Conservation (phyloP, 208 protist species). For the Trypanosoma congolense region DNA sequence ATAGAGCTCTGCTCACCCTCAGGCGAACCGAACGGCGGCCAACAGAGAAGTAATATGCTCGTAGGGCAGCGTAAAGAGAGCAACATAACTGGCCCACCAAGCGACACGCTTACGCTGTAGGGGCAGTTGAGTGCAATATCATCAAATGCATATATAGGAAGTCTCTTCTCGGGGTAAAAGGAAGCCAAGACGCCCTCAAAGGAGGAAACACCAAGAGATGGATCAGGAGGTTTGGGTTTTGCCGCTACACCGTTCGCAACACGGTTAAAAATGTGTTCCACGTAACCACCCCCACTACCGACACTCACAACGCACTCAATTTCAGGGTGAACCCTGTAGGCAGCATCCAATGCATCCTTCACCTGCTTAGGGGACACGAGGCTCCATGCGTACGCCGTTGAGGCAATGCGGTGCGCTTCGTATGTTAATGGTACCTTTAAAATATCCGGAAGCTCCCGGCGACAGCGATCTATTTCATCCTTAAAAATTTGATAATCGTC, state of each 20-base stretch:
- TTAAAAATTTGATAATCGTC: constrained; percentile 90
- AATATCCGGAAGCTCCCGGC: constrained; percentile 52
- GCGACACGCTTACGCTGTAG: constrained; percentile 79
- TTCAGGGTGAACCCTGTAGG: constrained; percentile 41
- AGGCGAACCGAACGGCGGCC: constrained; percentile 85
- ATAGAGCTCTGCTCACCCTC: constrained; percentile 87
- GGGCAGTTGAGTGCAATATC: constrained; percentile 57
- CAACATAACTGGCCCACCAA: constrained; percentile 67
- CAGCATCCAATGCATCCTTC: constrained; percentile 63
- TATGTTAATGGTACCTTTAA: constrained; percentile 80
- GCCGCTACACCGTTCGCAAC: constrained; percentile 61
- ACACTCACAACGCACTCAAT: constrained; percentile 65
- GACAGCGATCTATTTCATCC: constrained; percentile 64
- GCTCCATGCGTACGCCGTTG: constrained; percentile 79
- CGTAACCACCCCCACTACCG: constrained; percentile 78
- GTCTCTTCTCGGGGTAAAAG: constrained; percentile 33
- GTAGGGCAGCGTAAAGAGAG: constrained; percentile 71
- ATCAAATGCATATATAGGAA: constrained; percentile 83
- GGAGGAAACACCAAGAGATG: constrained; percentile 21
- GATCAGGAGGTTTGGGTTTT: constrained; percentile 20
- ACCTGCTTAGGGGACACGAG: constrained; percentile 65
- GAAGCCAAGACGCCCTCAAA: constrained; percentile 67
- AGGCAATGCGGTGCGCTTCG: constrained; percentile 80
- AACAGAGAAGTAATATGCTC: constrained; percentile 77
- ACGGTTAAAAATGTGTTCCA: constrained; percentile 87